Base-by-base conservation (phyloP, 306 rosid species). In the Acmispon strigosus region DNA sequence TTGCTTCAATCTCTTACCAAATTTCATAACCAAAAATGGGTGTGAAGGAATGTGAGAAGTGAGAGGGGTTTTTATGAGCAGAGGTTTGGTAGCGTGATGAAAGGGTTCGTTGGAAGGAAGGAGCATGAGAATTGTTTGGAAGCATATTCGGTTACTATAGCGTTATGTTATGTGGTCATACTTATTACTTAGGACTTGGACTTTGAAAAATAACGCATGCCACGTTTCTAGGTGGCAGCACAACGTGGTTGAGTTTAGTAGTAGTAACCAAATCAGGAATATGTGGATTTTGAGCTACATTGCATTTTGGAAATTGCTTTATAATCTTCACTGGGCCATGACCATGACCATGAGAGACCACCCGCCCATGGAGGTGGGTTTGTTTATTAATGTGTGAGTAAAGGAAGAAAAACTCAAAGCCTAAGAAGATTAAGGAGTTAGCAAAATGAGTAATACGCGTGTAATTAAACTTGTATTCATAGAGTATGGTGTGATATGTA, bases 81-180 rank as follows among this genome's bases (percentile, higher is more conserved):
- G 68, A 72, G 76, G 73, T 50, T 39, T 57, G 78, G 12, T 51
- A 48, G 85, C 88, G 88, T 92, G 74, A 84, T 87, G 89, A 72
- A 79, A 27, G 32, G 32, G 32, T 27, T 84, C 74, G 80, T 70
- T 64, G 71, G 56, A n/a, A n/a, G n/a, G n/a, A n/a, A 80, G 69
- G 67, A 82, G 82, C 56, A 74, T 70, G 73, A 75, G 80, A 78
- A 90, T 84, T 76, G 59, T 77, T 66, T 1, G 8, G 39, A 18
- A 53, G 93, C 91, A 90, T 90, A 90, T 90, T 90, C 96, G 80
- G 83, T 88, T 84, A 61, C 84, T 83, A 36, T n/a, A n/a, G n/a
- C n/a, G n/a, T n/a, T n/a, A n/a, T n/a, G n/a, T 52, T 42, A 9
- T 37, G 64, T 51, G 77, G 74, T 82, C 83, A 24, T 36, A 42